Evolutionary conservation across 257 asterid genomes (phyloP).

Genomic region (Penstemon newberryi): DNA sequence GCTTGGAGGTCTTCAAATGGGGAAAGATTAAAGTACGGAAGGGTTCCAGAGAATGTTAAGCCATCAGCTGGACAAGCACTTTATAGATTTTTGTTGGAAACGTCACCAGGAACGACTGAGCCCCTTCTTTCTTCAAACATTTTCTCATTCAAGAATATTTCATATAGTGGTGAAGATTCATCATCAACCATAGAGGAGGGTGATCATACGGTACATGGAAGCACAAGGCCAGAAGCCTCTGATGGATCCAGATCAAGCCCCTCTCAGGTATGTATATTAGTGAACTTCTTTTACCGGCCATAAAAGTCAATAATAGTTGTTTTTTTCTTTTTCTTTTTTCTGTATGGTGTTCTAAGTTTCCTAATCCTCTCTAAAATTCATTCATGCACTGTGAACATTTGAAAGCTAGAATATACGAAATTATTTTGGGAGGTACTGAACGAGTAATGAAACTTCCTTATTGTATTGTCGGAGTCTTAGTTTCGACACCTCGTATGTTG

Average conservation of each 20-base stretch:
- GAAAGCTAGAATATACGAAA: too few species aligned
- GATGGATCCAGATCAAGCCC: slow-evolving; percentile 45
- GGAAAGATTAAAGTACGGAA: slow-evolving; percentile 83
- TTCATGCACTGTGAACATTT: too few species aligned
- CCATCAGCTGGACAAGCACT: slow-evolving; percentile 94
- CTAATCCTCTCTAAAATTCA: too few species aligned
- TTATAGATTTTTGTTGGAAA: slow-evolving; percentile 72
- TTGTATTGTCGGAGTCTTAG: too few species aligned
- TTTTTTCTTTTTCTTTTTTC: background rate
- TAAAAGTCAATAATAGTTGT: background rate
- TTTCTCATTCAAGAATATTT: slow-evolving; percentile 80
- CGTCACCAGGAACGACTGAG: slow-evolving; percentile 56
- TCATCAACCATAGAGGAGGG: slow-evolving; percentile 42
- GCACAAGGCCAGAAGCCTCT: slow-evolving; percentile 46
- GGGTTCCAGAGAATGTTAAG: slow-evolving; percentile 80
- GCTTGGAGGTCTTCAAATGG: slow-evolving; percentile 91
- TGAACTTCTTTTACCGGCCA: slow-evolving; percentile 21
- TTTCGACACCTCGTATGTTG: too few species aligned
- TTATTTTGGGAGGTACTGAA: too few species aligned
- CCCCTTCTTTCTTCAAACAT: slow-evolving; percentile 75
- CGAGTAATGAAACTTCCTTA: too few species aligned
- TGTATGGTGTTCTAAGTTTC: slow-evolving; percentile 22
- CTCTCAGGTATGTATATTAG: slow-evolving; percentile 51
- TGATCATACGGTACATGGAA: slow-evolving; percentile 34
- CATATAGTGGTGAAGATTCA: slow-evolving; percentile 47